A percentile compares a stretch with the other conserved stretches of the same genome.
phyloP scores from a whole-genome alignment of 2,329 filamentous ascomycete genomes.

The Escovopsis weberi region DNA sequence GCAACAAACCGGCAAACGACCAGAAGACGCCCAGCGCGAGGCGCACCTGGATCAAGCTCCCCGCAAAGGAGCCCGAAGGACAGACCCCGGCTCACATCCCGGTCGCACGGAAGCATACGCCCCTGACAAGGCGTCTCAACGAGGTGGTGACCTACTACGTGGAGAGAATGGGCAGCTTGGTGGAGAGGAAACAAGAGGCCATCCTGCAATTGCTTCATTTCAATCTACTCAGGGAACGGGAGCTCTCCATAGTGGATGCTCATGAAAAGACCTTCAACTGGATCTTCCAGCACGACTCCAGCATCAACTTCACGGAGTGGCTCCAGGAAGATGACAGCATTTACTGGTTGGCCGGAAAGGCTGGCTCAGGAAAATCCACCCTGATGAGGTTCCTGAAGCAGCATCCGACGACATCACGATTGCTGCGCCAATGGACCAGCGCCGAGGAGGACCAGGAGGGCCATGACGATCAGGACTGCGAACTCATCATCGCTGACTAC shows the following conservation, averaged over 20 bases:
- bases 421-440: background rate
- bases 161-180: background rate
- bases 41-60: background rate
- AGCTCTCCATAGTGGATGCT: conserved; percentile 1
- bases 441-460: too few relatives aligned
- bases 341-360: conserved; percentile 20
- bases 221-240: conserved; percentile 1
- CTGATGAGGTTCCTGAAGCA: conserved; percentile 18
- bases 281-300: conserved; percentile 9
- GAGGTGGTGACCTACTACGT: background rate
- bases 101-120: background rate
- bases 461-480: background rate
- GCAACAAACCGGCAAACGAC: background rate
- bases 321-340: conserved; percentile 6
- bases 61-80: background rate
- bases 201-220: conserved; percentile 1
- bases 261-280: conserved; percentile 13
- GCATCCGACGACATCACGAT: background rate
- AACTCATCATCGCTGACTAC: conserved; percentile 3
- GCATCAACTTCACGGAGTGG: conserved; percentile 10
- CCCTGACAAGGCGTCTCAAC: background rate
- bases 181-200: background rate
- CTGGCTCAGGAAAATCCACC: conserved; percentile 25
- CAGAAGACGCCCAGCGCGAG: background rate
- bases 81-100: background rate